Evolutionary conservation across 192 early-diverging fungal species (phyloP), one percentile per base, ranked within the genome.

Genomic region (Coemansia sp.): DNA sequence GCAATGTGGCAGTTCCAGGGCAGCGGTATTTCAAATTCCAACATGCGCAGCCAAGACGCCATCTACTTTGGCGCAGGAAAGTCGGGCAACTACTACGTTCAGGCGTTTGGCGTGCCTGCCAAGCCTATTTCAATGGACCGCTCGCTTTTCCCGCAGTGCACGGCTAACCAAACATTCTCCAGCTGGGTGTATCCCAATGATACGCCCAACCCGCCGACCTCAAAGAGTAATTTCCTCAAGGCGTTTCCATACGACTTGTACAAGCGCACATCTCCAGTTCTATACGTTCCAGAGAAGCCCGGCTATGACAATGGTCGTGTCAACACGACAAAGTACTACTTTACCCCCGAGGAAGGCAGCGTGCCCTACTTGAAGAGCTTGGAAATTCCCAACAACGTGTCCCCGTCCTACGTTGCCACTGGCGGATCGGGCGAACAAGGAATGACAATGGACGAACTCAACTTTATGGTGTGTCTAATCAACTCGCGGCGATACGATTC

Each of bases 151-250:
- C 70, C 70, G 16, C 42, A 46, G 63, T 81, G 79, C 48, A 59
- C 79, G 11, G 65, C 70, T 36, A 81, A 81, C 68, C 67, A 81
- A 61, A 73, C 79, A 4, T 81, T 76, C 44, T 73, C 21, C 57
- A 69, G 65, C 42, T 81, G 79, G 79, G 74, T 72, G 27, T 76
- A 73, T 44, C 79, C 79, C n/a, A 67, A 70, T 16, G 71, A 45
- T 14, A 27, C 39, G 3, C 21, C 70, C 6, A 60, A 56, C 14
- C 29, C 29, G 21, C 40, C 10, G 4, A 48, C 19, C 2, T 56
- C 63, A 11, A 59, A 59, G 17, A 44, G 64, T 31, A 69, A 76
- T 5, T 29, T 40, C 16, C 62, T 37, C 61, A 56, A 40, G 33
- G 51, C 61, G 9, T 81, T 73, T 21, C 79, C 79, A 1, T 73